These are phyloP conservation scores for Vinca minor DNA, from an alignment of 257 asterid genomes.

Conservation along the genomic window DNA sequence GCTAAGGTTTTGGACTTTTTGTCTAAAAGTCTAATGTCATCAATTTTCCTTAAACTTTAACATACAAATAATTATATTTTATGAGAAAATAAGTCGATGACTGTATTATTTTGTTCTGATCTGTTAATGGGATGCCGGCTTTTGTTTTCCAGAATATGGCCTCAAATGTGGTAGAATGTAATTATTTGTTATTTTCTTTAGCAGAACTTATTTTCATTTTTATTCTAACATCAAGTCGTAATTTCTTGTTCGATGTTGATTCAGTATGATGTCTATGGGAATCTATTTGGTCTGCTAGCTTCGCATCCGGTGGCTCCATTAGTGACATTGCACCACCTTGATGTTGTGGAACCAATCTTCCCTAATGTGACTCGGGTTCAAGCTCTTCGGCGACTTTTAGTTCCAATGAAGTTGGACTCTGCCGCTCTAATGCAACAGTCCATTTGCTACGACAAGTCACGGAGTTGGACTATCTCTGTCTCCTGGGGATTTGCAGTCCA, in stretches of 20 bases:
- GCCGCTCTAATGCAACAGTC: constrained; percentile 82
- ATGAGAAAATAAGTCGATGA: not conserved
- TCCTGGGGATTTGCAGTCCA: constrained; percentile 89
- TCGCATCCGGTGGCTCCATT: constrained; percentile 74
- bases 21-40: not conserved
- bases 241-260: constrained; percentile 12
- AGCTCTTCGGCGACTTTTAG: constrained; percentile 46
- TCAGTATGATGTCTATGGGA: constrained; percentile 72
- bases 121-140: not conserved
- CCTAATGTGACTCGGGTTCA: constrained; percentile 54
- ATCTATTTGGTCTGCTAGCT: constrained; percentile 63
- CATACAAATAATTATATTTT: not conserved
- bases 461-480: constrained; percentile 58
- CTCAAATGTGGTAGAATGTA: not conserved
- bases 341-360: constrained; percentile 77
- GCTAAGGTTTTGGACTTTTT: not conserved
- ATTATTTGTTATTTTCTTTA: not conserved
- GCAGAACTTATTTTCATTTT: not conserved
- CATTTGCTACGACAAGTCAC: constrained; percentile 58
- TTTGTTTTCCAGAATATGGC: not conserved
- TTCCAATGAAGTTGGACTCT: constrained; percentile 62
- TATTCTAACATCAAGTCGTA: constrained; percentile 21
- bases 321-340: constrained; percentile 77
- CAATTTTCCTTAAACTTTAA: not conserved
- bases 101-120: not conserved